Base-by-base conservation (phyloP, 768 basidiomycete species). In the Leccinum boreale region DNA sequence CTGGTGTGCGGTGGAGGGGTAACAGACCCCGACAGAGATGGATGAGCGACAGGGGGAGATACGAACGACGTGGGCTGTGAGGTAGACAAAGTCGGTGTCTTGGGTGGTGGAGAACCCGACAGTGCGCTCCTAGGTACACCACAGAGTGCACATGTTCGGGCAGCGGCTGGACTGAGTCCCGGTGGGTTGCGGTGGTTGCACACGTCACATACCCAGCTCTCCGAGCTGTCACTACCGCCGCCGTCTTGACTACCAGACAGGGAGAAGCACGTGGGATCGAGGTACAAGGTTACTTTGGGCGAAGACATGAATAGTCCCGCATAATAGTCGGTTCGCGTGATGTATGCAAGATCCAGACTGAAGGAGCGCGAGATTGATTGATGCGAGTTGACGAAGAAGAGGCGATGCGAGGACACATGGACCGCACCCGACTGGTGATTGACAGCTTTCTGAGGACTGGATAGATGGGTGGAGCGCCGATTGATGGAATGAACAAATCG, bases 261-360 rank as follows among this genome's bases (percentile, higher is more conserved):
- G 64, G 59, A 58, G 60, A 63, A 52, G 52, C 60, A 63, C n/a
- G 58, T 50, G 52, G 71, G 56, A 62, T 81, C 74, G 29, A 93
- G 78, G 66, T 85, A 77, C 4, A 95, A 74, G 1, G 96, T 95
- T 56, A 96, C 80, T 73, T 99, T 99, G 2, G 96, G 66, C 0
- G 90, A 92, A 3, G 91, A 94, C 53, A 83, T 89, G 78, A 98
- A 89, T 52, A 98, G 83, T 2, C 96, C 94, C 4, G 87, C 86
- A 68, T 96, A 98, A 71, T 89, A 81, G 54, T 97, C 92, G 1
- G 94, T 96, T 65, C 87, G 87, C 0, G 75, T 73, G 50, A 98
- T 78, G 61, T 75, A 75, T 0, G 79, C 73, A 17, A 98, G 81
- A 62, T 85, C 81, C 59, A 96, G 67, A 12, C 79, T 76, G 65